A percentile compares a stretch with the other conserved stretches of the same genome.
phyloP scores from a whole-genome alignment of 345 rosid species.

The Rhizophora apiculata region DNA sequence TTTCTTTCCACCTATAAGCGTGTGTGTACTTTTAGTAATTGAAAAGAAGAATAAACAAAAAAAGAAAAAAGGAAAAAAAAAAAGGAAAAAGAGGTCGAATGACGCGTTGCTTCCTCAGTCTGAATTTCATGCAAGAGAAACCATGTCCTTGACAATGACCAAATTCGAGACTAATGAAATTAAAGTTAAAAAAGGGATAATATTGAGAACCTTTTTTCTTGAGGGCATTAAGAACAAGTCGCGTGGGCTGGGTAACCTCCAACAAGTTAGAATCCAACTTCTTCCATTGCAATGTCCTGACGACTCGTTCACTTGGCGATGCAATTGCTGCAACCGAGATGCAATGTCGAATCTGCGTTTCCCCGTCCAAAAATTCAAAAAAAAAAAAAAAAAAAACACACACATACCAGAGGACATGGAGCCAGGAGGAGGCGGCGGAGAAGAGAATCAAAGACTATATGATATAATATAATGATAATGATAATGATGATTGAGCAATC shows the following conservation, averaged over 20 bases:
- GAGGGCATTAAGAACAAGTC: slow-evolving; percentile 54
- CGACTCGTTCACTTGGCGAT: not conserved
- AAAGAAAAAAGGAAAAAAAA: no score
- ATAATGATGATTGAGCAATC: no score
- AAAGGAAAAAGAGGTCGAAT: no score
- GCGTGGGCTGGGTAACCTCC: slow-evolving; percentile 46
- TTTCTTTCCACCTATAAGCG: no score
- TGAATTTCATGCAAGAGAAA: no score
- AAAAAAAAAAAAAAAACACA: not conserved
- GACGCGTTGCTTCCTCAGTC: no score
- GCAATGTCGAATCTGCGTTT: not conserved
- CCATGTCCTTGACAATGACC: not conserved
- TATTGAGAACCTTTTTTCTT: slow-evolving; percentile 40
- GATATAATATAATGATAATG: no score
- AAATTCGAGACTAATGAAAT: not conserved
- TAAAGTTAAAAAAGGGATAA: not conserved
- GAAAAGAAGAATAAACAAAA: no score
- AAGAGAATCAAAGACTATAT: no score
- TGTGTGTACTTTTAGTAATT: no score
- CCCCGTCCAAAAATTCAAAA: not conserved
- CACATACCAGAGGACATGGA: no score
- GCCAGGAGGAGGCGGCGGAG: no score
- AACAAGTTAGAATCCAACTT: slow-evolving; percentile 40
- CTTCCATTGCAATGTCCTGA: slow-evolving; percentile 41
- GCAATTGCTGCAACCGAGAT: slow-evolving; percentile 2